Evolutionary conservation across 1,284 basidiomycete genomes (phyloP).

Genomic region (Xerocomus nothofagi): DNA sequence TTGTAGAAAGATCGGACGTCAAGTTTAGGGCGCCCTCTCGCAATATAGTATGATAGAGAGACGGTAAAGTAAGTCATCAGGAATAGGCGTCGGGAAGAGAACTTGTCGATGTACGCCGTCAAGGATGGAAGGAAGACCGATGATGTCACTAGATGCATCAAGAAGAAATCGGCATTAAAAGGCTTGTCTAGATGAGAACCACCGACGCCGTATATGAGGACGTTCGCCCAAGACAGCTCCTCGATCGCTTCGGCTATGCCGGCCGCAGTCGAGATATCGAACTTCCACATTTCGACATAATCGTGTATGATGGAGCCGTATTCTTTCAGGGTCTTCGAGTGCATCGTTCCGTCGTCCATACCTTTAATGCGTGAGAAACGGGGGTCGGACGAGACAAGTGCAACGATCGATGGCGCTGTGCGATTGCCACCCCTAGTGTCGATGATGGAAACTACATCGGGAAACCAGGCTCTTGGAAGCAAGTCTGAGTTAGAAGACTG

Average conservation of each 20-base stretch:
- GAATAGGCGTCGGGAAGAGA: conserved; percentile 35
- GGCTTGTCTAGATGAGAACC: conserved; percentile 34
- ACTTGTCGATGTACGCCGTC: conserved; percentile 29
- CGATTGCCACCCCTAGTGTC: conserved; percentile 16
- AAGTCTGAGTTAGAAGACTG: conserved; percentile 29
- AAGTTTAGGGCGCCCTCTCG: conserved; percentile 39
- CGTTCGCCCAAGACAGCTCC: conserved; percentile 43
- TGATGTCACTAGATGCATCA: conserved; percentile 50
- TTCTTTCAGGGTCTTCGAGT: conserved; percentile 32
- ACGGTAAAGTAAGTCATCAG: conserved; percentile 42
- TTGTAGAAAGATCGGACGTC: conserved; percentile 40
- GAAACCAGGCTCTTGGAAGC: conserved; percentile 23
- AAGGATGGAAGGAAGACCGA: conserved; percentile 43
- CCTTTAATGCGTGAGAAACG: conserved; percentile 31
- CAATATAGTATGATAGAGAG: conserved; percentile 39
- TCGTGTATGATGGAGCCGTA: conserved; percentile 42
- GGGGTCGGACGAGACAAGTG: conserved; percentile 46
- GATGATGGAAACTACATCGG: conserved; percentile 15
- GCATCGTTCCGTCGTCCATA: conserved; percentile 23
- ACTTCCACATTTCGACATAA: conserved; percentile 52
- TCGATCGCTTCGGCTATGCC: conserved; percentile 37
- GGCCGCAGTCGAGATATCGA: conserved; percentile 35
- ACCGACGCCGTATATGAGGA: conserved; percentile 43
- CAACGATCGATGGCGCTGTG: conserved; percentile 47
- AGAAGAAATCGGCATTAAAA: conserved; percentile 46